A percentile compares a stretch with the other conserved stretches of the same genome.
Evolutionary conservation across 2,329 filamentous ascomycete species (phyloP).

Genomic region (Coleophoma cylindrospora): DNA sequence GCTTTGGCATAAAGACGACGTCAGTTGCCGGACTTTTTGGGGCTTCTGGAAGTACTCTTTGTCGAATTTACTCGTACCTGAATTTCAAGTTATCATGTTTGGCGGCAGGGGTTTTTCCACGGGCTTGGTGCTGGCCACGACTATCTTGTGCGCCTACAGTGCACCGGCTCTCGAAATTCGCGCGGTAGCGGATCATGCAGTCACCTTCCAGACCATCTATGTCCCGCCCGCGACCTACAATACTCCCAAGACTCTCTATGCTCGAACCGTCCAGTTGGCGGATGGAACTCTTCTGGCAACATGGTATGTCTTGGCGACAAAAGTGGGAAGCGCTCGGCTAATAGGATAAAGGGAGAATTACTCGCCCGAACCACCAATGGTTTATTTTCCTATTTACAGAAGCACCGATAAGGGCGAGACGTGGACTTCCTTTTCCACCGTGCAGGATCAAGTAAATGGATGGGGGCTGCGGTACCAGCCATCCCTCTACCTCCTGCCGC

Average conservation of each 20-base stretch:
- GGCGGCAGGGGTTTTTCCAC: not conserved
- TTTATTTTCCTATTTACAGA: constrained; percentile 41
- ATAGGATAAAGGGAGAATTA: constrained; percentile 4
- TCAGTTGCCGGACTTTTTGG: no score
- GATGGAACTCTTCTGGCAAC: constrained; percentile 37
- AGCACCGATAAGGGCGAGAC: constrained; percentile 45
- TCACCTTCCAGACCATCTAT: constrained; percentile 4
- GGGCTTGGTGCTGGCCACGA: not conserved
- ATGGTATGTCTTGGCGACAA: constrained; percentile 29
- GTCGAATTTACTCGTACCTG: not conserved
- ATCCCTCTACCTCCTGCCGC: constrained; percentile 55
- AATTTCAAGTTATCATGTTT: not conserved
- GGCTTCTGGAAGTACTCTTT: not conserved
- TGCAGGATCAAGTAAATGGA: constrained; percentile 55
- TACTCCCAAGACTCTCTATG: constrained; percentile 13
- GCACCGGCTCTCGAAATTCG: not conserved
- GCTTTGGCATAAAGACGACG: no score
- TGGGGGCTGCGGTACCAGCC: constrained; percentile 64
- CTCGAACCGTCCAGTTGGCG: constrained; percentile 14
- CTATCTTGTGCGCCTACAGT: not conserved
- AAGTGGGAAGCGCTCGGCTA: not conserved
- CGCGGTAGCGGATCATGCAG: not conserved
- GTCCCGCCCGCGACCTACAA: constrained; percentile 4
- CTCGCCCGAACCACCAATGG: constrained; percentile 1
- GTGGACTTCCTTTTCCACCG: constrained; percentile 55